Base-by-base conservation (phyloP, 768 basidiomycete genomes). In the Russula virescens region DNA sequence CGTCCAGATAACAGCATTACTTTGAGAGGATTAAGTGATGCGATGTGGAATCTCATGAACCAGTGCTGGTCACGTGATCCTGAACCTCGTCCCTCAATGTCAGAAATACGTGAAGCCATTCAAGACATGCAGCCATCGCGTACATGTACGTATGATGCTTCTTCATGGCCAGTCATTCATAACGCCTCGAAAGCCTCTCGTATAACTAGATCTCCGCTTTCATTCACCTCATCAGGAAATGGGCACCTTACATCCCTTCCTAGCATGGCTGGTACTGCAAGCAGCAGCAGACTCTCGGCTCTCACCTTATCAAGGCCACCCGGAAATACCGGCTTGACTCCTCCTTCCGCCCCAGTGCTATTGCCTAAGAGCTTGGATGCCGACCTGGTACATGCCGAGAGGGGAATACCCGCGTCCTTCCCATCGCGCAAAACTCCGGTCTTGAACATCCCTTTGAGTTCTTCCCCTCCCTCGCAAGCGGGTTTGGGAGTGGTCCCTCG, bases 11-110 rank as follows among this genome's bases (percentile, higher is more conserved):
- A 60, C 9, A 63, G 66, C 50, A 67, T 63, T 3, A 72, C 65
- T 1, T 52, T 61, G 16, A 66, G 67, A 23, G 76, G 75, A 18
- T 68, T 80, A 3, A 69, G 67, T 28, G 76, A 80, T 66, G 70
- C 72, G 1, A 69, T 81, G 58, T 81, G 80, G 81, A 50, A 67
- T 9, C 66, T 81, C 51, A 76, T 81, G 72, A 69, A 69, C 28
- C 69, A 68, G 55, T 81, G 81, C 60, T 81, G 80, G 80, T 62
- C 73, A 26, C 73, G 68, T 51, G 73, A 75, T 58, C 78, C 79
- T 23, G 69, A 71, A 45, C 62, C 67, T 3, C 71, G 80, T 18
- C 80, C 80, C 19, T 72, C 76, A 18, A 78, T 79, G 67, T 66
- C 73, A 35, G 66, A 68, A 16, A 68, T 80, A 31, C 75, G 71